Conservation (phyloP, 371 early-diverging fungal genomes). For the Furculomyces boomerangus region DNA sequence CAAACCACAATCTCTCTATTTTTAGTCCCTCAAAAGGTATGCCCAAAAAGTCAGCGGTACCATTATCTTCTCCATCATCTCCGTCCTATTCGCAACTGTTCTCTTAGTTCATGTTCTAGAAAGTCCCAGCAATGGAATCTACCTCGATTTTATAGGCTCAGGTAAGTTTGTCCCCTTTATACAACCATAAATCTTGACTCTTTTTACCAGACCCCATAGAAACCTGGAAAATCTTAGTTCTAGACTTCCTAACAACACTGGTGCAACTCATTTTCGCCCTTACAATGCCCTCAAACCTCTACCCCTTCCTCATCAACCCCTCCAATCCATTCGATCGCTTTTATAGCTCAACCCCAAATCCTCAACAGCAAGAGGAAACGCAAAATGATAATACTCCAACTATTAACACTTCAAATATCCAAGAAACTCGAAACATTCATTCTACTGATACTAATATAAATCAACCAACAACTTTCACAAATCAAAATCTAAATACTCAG, state of each 20-base stretch:
- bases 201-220: neutral
- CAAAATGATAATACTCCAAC: neutral
- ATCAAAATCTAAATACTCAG: no score
- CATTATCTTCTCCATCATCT: no score
- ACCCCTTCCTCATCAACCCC: neutral
- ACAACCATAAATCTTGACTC: neutral
- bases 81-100: no score
- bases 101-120: no score
- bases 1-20: no score
- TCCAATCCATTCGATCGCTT: neutral
- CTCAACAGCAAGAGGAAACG: no score
- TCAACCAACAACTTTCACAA: no score
- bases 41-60: no score
- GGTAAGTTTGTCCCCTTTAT: neutral
- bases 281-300: neutral
- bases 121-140: no score
- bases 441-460: neutral
- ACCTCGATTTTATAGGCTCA: neutral
- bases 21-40: no score
- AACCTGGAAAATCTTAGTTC: neutral
- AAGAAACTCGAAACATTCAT: neutral
- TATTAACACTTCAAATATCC: neutral
- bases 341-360: neutral
- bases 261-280: neutral
- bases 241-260: neutral